A percentile compares a stretch with the other conserved stretches of the same genome.
Conservation (phyloP, 768 basidiomycete genomes). For the Leucosporidium creatinivorum region DNA sequence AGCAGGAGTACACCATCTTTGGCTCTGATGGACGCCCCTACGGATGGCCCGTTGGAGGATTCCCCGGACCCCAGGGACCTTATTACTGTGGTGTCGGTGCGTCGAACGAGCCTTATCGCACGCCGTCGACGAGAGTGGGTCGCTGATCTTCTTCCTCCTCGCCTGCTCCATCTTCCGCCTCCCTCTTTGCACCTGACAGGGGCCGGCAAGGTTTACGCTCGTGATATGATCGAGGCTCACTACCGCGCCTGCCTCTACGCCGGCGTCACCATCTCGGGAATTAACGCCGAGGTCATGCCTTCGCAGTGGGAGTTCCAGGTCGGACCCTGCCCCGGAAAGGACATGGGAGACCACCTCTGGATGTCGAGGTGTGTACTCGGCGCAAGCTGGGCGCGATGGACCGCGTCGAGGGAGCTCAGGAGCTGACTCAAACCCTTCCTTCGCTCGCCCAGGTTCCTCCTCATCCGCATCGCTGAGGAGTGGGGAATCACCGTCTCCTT, state of each 20-base stretch:
- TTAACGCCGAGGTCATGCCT: slow-evolving; percentile 99
- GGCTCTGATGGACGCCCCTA: slow-evolving; percentile 81
- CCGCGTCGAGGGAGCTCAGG: background rate
- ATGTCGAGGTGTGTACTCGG: slow-evolving; percentile 60
- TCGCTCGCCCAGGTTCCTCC: slow-evolving; percentile 56
- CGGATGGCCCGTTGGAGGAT: slow-evolving; percentile 98
- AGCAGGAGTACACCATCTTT: slow-evolving; percentile 98
- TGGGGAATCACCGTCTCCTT: slow-evolving; percentile 63
- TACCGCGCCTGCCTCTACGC: slow-evolving; percentile 61
- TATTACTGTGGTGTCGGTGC: slow-evolving; percentile 98
- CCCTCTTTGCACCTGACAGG: slow-evolving; percentile 47
- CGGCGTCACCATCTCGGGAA: slow-evolving; percentile 95
- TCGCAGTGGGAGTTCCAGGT: slow-evolving; percentile 99
- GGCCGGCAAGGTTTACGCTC: slow-evolving; percentile 94
- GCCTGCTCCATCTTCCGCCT: background rate
- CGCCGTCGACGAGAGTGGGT: no score
- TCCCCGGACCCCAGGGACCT: slow-evolving; percentile 98
- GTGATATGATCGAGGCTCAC: slow-evolving; percentile 98
- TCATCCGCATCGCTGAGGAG: slow-evolving; percentile 92
- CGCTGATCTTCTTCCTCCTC: background rate
- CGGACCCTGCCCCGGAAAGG: slow-evolving; percentile 93
- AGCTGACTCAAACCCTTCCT: background rate
- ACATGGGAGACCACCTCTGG: slow-evolving; percentile 99
- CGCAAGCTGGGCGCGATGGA: background rate
- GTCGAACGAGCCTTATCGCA: slow-evolving; percentile 35